Evolutionary conservation across 1,284 basidiomycete genomes (phyloP).

Genomic region (Xerocomus cyaneibrunnescens): DNA sequence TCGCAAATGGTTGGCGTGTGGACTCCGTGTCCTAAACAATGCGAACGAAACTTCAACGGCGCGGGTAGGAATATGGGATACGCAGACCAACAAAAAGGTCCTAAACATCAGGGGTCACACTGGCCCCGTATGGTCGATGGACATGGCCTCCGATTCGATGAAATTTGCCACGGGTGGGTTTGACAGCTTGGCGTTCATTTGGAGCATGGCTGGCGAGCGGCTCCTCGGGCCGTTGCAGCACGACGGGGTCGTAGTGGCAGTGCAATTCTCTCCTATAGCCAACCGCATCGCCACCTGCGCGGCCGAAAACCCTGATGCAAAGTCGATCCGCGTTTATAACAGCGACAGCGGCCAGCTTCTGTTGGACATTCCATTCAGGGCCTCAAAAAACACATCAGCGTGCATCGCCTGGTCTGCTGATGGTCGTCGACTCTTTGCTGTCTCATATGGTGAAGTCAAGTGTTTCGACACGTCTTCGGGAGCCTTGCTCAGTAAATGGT

Average conservation of each 20-base stretch:
- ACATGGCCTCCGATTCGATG: background rate
- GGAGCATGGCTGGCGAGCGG: too few species aligned
- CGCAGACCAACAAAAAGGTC: background rate
- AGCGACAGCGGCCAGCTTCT: background rate
- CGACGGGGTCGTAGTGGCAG: background rate
- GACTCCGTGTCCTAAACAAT: background rate
- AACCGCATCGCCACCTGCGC: background rate
- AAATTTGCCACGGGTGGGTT: too few species aligned
- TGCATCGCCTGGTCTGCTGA: conserved; percentile 1
- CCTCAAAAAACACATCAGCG: background rate
- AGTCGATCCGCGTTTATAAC: background rate
- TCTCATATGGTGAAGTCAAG: background rate
- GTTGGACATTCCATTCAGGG: background rate
- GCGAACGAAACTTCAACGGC: background rate
- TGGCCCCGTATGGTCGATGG: background rate
- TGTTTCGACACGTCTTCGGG: conserved; percentile 2
- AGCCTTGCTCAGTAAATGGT: background rate
- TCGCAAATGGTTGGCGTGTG: conserved; percentile 8
- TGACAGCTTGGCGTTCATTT: too few species aligned
- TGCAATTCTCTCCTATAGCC: background rate
- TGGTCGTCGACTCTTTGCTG: background rate
- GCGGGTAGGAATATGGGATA: background rate
- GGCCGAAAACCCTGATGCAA: background rate
- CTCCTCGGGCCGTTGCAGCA: too few species aligned
- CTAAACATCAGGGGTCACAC: background rate